These are phyloP conservation scores for Sporisorium sorghi DNA, from an alignment of 1,284 basidiomycete species.

Conservation along the genomic window DNA sequence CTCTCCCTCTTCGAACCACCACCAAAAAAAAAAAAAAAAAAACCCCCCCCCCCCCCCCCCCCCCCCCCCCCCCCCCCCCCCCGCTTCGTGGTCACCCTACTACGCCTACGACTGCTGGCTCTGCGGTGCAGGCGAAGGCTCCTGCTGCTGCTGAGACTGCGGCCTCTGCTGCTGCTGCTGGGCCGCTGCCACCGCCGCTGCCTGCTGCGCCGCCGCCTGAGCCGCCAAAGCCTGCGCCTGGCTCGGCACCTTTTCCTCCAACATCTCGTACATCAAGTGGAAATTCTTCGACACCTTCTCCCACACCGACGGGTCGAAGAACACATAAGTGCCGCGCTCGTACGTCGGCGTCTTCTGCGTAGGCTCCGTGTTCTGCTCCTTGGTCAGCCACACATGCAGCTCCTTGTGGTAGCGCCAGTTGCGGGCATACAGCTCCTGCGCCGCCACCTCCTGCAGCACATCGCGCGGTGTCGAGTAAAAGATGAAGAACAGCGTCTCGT, in stretches of 20 bases:
- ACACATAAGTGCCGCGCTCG: conserved; percentile 88
- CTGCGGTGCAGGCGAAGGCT: conserved; percentile 1
- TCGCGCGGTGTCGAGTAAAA: conserved; percentile 96
- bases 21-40: too few species aligned
- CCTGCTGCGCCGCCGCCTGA: conserved; percentile 48
- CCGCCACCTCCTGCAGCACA: conserved; percentile 91
- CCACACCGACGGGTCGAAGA: conserved; percentile 92
- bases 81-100: too few species aligned
- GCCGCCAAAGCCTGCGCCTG: conserved; percentile 50
- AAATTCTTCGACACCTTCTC: conserved; percentile 79
- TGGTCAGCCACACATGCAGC: conserved; percentile 92
- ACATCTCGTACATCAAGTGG: conserved; percentile 83
- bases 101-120: not conserved
- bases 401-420: conserved; percentile 99
- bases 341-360: conserved; percentile 88
- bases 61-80: conserved; percentile 20
- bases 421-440: conserved; percentile 94
- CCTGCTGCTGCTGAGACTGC: conserved; percentile 9
- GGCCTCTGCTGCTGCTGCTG: conserved; percentile 25
- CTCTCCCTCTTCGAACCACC: too few species aligned
- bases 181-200: conserved; percentile 27
- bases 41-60: too few species aligned
- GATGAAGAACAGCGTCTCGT: conserved; percentile 98
- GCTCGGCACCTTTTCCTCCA: conserved; percentile 79
- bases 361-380: conserved; percentile 84